Base-by-base conservation (phyloP, 2,329 filamentous ascomycete species). In the Chrysoporthe cubensis region DNA sequence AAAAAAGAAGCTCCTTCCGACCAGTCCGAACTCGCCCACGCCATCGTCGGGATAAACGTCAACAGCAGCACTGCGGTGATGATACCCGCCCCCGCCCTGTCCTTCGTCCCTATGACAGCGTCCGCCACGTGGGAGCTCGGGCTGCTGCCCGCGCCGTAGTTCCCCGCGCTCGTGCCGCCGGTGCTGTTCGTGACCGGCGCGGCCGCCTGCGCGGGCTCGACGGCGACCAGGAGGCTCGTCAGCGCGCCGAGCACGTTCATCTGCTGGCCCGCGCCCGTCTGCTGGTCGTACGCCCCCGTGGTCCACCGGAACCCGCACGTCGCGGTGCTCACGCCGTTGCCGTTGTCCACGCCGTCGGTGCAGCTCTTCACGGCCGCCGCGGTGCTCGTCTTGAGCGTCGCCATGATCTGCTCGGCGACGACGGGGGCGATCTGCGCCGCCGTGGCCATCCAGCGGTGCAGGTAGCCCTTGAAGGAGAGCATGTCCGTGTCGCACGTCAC, bases 401-500 rank as follows among this genome's bases (percentile, higher is more conserved):
- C 75, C 70, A 81, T 75, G 69, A 88, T 84, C 1, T 72, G 69
- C 4, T 79, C 74, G 37, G 75, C 74, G 0, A 81, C 83, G 52
- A 79, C 80, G 1, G 85, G 85, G 2, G 84, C 83, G n/a, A 88
- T 67, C 64, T 84, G 75, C 1, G 81, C 79, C 0, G 81, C 80
- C 9, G 81, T 79, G 2, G 82, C 83, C 67, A 88, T 78, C 78
- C 83, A 84, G 14, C 82, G 80, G 37, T 82, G 78, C 46, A 88
- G 79, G 58, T 86, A 82, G 2, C 84, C 86, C 72, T 88, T 88
- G 80, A 87, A 89, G 9, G 84, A 83, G 69, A 82, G 80, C 74
- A 88, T 85, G 72, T 90, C 88, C 60, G 81, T 80, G 74, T 85
- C 85, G 78, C 88, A 90, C 11, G 76, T 81, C n/a, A 71, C 71